These are phyloP conservation scores for Ogataea siamensis DNA, from an alignment of 805 yeast genomes.

Conservation along the genomic window DNA sequence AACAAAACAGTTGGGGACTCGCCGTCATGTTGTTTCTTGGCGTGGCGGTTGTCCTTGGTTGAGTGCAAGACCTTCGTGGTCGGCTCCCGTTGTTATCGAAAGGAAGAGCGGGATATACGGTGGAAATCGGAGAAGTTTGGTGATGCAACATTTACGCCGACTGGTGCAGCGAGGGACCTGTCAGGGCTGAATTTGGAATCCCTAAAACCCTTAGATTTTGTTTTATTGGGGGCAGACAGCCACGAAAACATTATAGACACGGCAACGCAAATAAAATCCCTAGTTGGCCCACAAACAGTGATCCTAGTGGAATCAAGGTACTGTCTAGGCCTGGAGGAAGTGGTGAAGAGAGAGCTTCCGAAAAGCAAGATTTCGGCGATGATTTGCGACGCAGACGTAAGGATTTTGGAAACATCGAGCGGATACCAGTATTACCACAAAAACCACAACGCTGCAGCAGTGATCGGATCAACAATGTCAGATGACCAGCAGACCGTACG, in stretches of 20 bases:
- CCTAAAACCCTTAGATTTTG: conserved; percentile 22
- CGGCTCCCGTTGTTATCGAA: conserved; percentile 17
- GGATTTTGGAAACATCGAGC: conserved; percentile 12
- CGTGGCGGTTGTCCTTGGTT: conserved; percentile 30
- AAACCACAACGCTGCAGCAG: conserved; percentile 26
- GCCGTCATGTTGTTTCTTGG: conserved; percentile 28
- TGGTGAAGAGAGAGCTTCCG: conserved; percentile 13
- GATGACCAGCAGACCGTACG: conserved; percentile 7
- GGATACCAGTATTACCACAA: conserved; percentile 21
- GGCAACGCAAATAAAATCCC: conserved; percentile 6
- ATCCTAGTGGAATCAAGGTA: conserved; percentile 29
- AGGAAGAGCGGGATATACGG: conserved; percentile 10
- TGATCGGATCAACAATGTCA: conserved; percentile 24
- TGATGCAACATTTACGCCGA: conserved; percentile 15
- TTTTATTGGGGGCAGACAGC: conserved; percentile 22
- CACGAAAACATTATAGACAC: conserved; percentile 9
- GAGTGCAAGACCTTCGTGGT: conserved; percentile 20
- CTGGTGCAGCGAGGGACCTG: conserved; percentile 6
- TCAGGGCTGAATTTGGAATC: conserved; percentile 5
- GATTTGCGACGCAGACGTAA: conserved; percentile 28
- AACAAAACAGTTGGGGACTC: conserved; percentile 31
- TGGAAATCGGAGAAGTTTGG: conserved; percentile 25
- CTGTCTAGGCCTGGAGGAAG: conserved; percentile 24
- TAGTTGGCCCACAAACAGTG: conserved; percentile 22
- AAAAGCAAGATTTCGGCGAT: conserved; percentile 21